These are phyloP conservation scores for Asterophora lycoperdoides DNA, from an alignment of 768 basidiomycete species.

Conservation along the genomic window DNA sequence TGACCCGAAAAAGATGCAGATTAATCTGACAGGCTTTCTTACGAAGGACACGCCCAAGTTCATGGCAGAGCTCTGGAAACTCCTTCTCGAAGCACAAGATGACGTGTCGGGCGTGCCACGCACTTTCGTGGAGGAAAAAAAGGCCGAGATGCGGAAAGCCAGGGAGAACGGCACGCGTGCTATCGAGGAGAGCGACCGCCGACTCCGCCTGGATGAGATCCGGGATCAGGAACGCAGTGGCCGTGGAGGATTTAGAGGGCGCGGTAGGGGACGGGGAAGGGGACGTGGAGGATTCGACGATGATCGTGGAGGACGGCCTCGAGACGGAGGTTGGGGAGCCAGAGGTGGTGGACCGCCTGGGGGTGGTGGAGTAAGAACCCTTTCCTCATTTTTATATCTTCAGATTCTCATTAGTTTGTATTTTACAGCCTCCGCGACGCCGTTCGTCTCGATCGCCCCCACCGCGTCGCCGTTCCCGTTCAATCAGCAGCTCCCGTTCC, in stretches of 20 bases:
- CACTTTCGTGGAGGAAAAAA: conserved; percentile 89
- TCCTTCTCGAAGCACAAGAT: conserved; percentile 90
- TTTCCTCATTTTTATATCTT: conserved; percentile 4
- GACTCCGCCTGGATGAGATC: conserved; percentile 65
- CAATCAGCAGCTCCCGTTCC: conserved; percentile 35
- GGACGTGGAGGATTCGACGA: conserved; percentile 46
- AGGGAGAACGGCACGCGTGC: conserved; percentile 59
- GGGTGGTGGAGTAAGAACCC: conserved; percentile 31
- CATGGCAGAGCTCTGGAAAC: conserved; percentile 84
- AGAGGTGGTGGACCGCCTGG: conserved; percentile 51
- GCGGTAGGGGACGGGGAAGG: conserved; percentile 58
- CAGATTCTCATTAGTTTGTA: conserved; percentile 7
- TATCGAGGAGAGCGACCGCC: conserved; percentile 67
- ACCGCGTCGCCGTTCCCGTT: conserved; percentile 43
- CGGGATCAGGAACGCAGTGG: conserved; percentile 55
- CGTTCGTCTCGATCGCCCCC: conserved; percentile 47
- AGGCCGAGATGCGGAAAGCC: conserved; percentile 79
- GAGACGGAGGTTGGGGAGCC: conserved; percentile 66
- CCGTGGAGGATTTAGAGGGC: conserved; percentile 43
- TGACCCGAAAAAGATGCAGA: conserved; percentile 95
- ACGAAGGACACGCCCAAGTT: conserved; percentile 82
- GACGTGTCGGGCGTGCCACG: conserved; percentile 87
- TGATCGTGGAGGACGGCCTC: conserved; percentile 46
- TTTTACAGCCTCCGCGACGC: conserved; percentile 39
- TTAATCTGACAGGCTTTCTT: conserved; percentile 89